phyloP scores from a whole-genome alignment of 306 rosid genomes.

The Quercus berberidifolia region DNA sequence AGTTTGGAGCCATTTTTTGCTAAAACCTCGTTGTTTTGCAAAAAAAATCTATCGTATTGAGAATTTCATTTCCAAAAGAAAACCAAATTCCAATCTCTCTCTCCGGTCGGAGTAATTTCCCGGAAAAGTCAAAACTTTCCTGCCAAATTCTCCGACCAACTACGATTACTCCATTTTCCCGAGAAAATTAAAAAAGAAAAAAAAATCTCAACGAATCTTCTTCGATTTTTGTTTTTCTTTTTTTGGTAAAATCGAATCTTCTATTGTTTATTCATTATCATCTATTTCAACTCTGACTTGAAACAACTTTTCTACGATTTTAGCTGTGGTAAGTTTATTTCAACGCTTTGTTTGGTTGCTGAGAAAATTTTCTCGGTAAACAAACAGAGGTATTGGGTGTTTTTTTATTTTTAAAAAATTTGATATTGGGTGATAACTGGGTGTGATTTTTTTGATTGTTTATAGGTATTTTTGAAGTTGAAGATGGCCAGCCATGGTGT shows the following conservation, averaged over 20 bases:
- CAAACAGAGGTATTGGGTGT: neutral
- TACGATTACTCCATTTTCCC: neutral
- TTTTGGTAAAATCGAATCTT: too few relatives aligned
- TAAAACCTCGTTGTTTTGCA: conserved; percentile 33
- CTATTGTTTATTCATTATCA: too few relatives aligned
- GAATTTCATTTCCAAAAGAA: conserved; percentile 13
- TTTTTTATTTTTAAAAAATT: neutral
- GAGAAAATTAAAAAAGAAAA: neutral
- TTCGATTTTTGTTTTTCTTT: too few relatives aligned
- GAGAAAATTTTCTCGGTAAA: neutral
- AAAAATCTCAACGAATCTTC: neutral
- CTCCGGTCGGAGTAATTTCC: conserved; percentile 57
- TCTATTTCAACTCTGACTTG: neutral
- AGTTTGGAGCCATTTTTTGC: conserved; percentile 3
- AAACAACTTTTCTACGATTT: neutral
- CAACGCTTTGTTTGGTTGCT: neutral
- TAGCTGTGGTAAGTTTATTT: conserved; percentile 23
- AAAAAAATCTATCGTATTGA: neutral
- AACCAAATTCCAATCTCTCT: conserved; percentile 3
- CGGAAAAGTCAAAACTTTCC: conserved; percentile 32
- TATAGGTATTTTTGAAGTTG: neutral
- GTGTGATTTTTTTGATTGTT: neutral
- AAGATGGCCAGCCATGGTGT: conserved; percentile 50
- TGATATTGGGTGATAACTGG: neutral
- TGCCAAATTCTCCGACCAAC: conserved; percentile 34